Evolutionary conservation across 1,284 basidiomycete genomes (phyloP).

Genomic region (Peniophora sp.): DNA sequence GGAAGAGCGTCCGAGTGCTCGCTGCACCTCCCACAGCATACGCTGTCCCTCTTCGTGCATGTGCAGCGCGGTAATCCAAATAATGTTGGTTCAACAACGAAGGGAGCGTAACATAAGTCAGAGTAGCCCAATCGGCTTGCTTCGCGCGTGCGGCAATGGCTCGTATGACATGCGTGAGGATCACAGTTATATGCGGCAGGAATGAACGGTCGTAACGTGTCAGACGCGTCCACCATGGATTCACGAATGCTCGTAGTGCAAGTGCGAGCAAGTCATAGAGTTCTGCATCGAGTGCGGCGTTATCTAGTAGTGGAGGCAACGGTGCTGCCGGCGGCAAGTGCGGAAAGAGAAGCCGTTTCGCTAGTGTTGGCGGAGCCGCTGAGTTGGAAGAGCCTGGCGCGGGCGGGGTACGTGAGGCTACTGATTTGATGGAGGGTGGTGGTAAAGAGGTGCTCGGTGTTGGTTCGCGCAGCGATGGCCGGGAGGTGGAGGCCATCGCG

Average conservation of each 20-base stretch:
- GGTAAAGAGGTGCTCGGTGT: no score
- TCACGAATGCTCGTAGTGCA: slow-evolving; percentile 65
- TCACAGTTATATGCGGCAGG: slow-evolving; percentile 57
- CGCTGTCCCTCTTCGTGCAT: slow-evolving; percentile 50
- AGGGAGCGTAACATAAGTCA: slow-evolving; percentile 57
- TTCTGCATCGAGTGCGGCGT: slow-evolving; percentile 55
- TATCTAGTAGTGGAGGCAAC: slow-evolving; percentile 48
- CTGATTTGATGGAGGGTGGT: no score
- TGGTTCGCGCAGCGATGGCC: no score
- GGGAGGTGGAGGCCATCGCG: no score
- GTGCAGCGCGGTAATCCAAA: slow-evolving; percentile 63
- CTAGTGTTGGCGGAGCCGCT: slow-evolving; percentile 24
- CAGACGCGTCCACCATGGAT: slow-evolving; percentile 78
- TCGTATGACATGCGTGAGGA: slow-evolving; percentile 52
- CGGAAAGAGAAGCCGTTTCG: slow-evolving; percentile 67
- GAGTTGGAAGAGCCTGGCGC: no score
- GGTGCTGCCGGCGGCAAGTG: slow-evolving; percentile 33
- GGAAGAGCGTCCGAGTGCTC: slow-evolving; percentile 59
- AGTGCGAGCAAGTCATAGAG: slow-evolving; percentile 74
- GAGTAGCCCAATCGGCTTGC: slow-evolving; percentile 44
- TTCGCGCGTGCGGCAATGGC: slow-evolving; percentile 51
- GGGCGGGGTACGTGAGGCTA: no score
- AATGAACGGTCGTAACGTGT: slow-evolving; percentile 78
- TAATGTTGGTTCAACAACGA: slow-evolving; percentile 63
- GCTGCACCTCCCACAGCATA: slow-evolving; percentile 61